Base-by-base conservation (phyloP, 78 protist genomes). In the Corallochytrium limacisporum region DNA sequence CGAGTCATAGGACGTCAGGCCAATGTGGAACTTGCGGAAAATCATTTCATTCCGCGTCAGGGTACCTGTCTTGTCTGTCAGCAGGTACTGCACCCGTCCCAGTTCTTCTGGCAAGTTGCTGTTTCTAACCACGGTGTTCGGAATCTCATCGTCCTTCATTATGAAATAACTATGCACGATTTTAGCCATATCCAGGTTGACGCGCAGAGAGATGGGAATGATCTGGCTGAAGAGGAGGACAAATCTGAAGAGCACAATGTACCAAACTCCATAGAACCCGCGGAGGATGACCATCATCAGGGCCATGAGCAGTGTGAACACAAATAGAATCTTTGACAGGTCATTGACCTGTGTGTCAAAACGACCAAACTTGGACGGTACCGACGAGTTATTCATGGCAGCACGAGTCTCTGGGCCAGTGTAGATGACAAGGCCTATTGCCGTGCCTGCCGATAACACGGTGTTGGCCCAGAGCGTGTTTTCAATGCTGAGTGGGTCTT, bases 21-120 rank as follows among this genome's bases (percentile, higher is more conserved):
- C 35, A 24, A 38, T 46, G n/a, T n/a, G n/a, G n/a, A n/a, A n/a
- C n/a, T n/a, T n/a, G n/a, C n/a, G n/a, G n/a, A n/a, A n/a, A n/a
- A n/a, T 32, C 60, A 67, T 79, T 33, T 72, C 88, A 62, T 87
- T 87, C 65, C 84, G 87, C 9, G 99, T 95, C 44, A 95, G 74
- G 6, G 99, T 95, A 35, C 99, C 99, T 4, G 99, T 95, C 81
- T 95, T 95, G 78, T 95, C 99, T 18, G 91, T 51, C 36, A 94
- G 77, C n/a, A 95, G 62, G 56, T 82, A 95, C 47, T 75, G 68
- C 29, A 95, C 59, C 32, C 97, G 65, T 10, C 99, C 99, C 22
- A 95, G 86, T 69, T 95, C 97, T 63, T 95, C 99, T 4, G 98
- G 95, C 22, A 95, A 74, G 24, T 84, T 86, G 28, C 86, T 67